phyloP scores from a whole-genome alignment of 345 rosid genomes.

The Kernera saxatilis region DNA sequence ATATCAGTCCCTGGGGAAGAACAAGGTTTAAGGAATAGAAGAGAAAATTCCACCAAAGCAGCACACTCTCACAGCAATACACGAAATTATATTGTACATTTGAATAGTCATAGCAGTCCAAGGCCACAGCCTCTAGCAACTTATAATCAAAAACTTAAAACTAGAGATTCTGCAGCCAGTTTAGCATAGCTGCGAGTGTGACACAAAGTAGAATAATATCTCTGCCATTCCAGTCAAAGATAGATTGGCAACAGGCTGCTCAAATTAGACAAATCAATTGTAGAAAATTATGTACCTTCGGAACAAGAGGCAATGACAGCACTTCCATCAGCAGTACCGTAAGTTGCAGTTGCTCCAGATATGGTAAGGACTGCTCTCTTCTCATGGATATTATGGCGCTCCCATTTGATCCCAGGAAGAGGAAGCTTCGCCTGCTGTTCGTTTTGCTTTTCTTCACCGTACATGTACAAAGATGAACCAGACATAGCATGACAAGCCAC shows the following conservation, averaged over 20 bases:
- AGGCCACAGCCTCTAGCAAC: neutral
- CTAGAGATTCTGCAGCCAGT: neutral
- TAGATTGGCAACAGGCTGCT: neutral
- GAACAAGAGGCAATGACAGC: constrained; percentile 78
- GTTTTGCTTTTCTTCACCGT: constrained; percentile 72
- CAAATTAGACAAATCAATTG: neutral
- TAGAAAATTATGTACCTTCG: constrained; percentile 51
- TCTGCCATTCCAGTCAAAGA: neutral
- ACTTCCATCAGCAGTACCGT: constrained; percentile 90
- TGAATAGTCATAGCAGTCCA: neutral
- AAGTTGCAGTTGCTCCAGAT: constrained; percentile 68
- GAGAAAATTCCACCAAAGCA: neutral
- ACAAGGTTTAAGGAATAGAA: neutral
- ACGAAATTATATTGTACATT: neutral
- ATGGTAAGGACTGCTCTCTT: constrained; percentile 53
- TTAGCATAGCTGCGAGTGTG: neutral
- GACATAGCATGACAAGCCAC: constrained; percentile 58
- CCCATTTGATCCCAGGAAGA: constrained; percentile 83
- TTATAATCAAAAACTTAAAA: neutral
- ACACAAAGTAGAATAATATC: neutral
- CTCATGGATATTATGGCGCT: constrained; percentile 72
- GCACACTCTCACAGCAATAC: neutral
- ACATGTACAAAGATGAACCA: constrained; percentile 81
- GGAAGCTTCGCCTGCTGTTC: constrained; percentile 73
- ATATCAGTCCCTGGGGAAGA: constrained; percentile 77